Base-by-base conservation (phyloP, 106 monocot genomes). In the Dendrobium chrysotoxum region DNA sequence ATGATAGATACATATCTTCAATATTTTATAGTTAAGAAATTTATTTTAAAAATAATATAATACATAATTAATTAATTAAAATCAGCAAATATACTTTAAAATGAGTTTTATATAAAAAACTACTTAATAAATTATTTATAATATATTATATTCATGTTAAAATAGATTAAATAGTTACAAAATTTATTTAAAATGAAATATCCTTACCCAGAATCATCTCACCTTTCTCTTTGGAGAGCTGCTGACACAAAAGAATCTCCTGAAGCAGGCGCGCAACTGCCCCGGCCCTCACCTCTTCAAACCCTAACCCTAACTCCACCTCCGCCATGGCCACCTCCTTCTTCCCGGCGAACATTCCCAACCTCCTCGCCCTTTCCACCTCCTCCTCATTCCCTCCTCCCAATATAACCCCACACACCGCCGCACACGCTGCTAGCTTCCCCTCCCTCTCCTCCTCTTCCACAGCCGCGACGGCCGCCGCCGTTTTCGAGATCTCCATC, bases 331-430 rank as follows among this genome's bases (percentile, higher is more conserved):
- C 61, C 61, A 20, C 1, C n/a, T 61, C 61, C 61, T 4, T 61
- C 28, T 35, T 79, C 7, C 68, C 79, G 4, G 41, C 45, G 30
- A 64, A 30, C 67, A 67, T 25, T 68, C 79, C 79, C 11, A 79
- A 2, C 79, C 79, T 66, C 79, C 79, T 79, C 65, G 41, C n/a
- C 79, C 26, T 79, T 64, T 79, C 79, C 40, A 65, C 79, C 79
- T 79, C 79, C 64, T 79, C 79, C 61, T 79, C 65, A 0, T 31
- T 79, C 4, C 79, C 79, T 15, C 79, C 68, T 25, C 79, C 79
- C 42, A 70, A n/a, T 30, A 70, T 70, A 16, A 35, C 79, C 67
- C 68, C 79, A 25, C 79, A 79, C 45, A 45, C 79, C 3, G 79
- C 79, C 64, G 38, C 38, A 23, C 64, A 30, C 13, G 70, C 70